Evolutionary conservation across 176 grass and related monocot species (phyloP), one percentile per base, ranked within the genome.

Genomic region (Lolium multiflorum): DNA sequence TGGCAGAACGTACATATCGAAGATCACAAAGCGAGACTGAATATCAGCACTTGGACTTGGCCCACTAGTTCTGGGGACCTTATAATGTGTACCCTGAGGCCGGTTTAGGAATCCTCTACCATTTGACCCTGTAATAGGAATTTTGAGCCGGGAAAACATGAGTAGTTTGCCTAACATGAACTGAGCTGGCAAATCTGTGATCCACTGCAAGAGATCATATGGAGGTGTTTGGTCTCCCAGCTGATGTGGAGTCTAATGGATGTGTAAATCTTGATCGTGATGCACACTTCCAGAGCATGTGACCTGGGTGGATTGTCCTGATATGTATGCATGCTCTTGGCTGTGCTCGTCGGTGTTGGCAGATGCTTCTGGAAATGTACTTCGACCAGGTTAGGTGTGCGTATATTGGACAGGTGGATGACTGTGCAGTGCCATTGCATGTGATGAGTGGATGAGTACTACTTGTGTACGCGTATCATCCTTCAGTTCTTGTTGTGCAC

Each of bases 21-120:
- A 96, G 87, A 68, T 80, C 58, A 56, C 91, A 70, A 99, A 99
- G 89, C 89, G 72, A 0, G 97, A 96, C 83, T 96, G 59, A 95
- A 43, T 67, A 4, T 49, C 17, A 61, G 52, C 74, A 57, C 62
- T 62, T 35, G 76, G 25, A 69, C 54, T 54, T 37, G 77, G 26
- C 69, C 41, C 78, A 71, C 49, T 82, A 37, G 76, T 69, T 81
- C 41, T 54, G 43, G 46, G 28, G 74, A 80, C 10, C 35, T 16
- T 7, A 51, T 62, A 24, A 57, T 57, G 55, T 57, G 31, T 35
- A 35, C 31, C 31, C 31, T 35, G 31, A 65, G 16, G 62, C 62
- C 6, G 7, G 11, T 11, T 0, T 57, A 44, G 74, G 24, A 65
- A 46, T 82, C 47, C 58, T 49, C 47, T 3, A 31, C 47, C 5